These are phyloP conservation scores for Vigna radiata DNA, from an alignment of 306 rosid genomes.

Conservation along the genomic window DNA sequence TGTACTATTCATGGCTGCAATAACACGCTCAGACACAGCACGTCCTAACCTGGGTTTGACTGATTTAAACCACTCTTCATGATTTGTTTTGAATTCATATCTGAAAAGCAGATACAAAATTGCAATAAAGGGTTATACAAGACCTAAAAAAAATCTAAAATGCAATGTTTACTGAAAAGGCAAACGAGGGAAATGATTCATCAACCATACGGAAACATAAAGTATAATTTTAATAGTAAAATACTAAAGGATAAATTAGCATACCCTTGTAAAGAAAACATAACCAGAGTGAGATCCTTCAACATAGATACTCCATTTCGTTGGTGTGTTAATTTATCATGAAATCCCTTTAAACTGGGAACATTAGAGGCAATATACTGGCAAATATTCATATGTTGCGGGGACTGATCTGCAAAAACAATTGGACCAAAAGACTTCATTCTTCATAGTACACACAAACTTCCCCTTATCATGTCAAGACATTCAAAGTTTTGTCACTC, in stretches of 20 bases:
- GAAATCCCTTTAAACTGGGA: conserved; percentile 66
- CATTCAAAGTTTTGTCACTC: neutral
- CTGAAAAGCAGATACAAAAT: conserved; percentile 58
- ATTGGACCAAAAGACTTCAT: conserved; percentile 47
- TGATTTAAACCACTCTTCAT: conserved; percentile 85
- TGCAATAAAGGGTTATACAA: conserved; percentile 31
- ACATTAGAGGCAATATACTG: conserved; percentile 74
- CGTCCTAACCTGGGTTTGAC: conserved; percentile 72
- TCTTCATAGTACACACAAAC: conserved; percentile 11
- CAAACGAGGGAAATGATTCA: neutral
- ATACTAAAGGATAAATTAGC: conserved; percentile 27
- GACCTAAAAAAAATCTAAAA: neutral
- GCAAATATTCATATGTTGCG: conserved; percentile 68
- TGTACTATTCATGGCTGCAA: conserved; percentile 62
- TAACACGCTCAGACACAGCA: conserved; percentile 59
- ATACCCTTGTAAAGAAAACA: conserved; percentile 84
- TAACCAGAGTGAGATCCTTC: conserved; percentile 73
- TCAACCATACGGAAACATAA: conserved; percentile 1
- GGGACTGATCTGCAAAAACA: conserved; percentile 71
- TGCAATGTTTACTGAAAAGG: neutral
- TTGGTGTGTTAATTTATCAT: conserved; percentile 51
- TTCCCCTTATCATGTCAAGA: conserved; percentile 28
- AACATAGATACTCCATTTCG: conserved; percentile 67
- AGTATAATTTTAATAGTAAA: conserved; percentile 14
- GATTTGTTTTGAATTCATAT: conserved; percentile 84